phyloP scores from a whole-genome alignment of 2,329 filamentous ascomycete genomes.

The Cercospora brassicicola region DNA sequence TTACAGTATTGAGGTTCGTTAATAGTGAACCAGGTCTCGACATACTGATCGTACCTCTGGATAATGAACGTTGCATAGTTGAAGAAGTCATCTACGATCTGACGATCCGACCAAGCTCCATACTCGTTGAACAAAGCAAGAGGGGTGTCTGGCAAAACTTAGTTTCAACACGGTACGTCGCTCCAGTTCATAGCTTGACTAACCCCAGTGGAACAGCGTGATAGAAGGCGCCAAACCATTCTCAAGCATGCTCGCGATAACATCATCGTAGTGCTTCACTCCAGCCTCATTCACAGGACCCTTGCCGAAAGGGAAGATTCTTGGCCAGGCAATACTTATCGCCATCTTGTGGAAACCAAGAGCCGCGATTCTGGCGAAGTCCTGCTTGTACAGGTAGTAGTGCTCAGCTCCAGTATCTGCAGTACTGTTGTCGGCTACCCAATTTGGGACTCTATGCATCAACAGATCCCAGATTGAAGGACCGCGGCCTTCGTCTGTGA shows the following conservation, averaged over 20 bases:
- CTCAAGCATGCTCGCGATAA: conserved; percentile 47
- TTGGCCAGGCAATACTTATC: conserved; percentile 52
- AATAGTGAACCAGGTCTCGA: conserved; percentile 44
- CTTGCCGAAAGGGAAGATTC: conserved; percentile 52
- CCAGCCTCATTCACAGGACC: conserved; percentile 50
- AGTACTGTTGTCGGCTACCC: conserved; percentile 42
- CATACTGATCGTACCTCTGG: conserved; percentile 42
- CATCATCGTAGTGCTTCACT: conserved; percentile 51
- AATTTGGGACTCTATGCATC: conserved; percentile 35
- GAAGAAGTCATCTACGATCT: conserved; percentile 43
- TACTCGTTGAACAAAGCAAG: conserved; percentile 42
- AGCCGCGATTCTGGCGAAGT: conserved; percentile 41
- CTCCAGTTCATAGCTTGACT: too few species aligned
- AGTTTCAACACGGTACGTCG: too few species aligned
- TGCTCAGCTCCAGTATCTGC: conserved; percentile 11
- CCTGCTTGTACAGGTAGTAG: conserved; percentile 22
- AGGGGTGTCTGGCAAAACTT: conserved; percentile 8
- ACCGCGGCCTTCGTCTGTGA: conserved; percentile 35
- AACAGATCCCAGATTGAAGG: conserved; percentile 31
- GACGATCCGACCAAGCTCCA: conserved; percentile 42
- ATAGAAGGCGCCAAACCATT: conserved; percentile 48
- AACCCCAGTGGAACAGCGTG: conserved; percentile 51
- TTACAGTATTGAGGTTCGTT: conserved; percentile 41
- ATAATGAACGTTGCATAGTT: conserved; percentile 44
- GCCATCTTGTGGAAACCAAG: conserved; percentile 39